Percentiles rank a stretch among this genome's conserved stretches.
These are phyloP conservation scores for Teratosphaeria epicoccoides DNA, from an alignment of 2,329 filamentous ascomycete species.

Conservation along the genomic window DNA sequence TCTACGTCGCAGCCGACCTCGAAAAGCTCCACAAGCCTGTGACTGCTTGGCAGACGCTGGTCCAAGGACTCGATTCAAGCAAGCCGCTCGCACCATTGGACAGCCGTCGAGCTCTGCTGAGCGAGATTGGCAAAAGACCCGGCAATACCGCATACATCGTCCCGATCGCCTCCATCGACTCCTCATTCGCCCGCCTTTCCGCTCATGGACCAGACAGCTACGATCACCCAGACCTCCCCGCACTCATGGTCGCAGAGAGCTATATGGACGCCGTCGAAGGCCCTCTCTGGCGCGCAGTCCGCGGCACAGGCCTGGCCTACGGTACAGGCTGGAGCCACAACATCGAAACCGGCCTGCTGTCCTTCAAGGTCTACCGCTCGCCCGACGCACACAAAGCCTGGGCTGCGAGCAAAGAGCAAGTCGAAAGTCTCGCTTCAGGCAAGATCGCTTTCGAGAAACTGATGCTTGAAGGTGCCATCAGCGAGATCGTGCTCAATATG, in stretches of 20 bases:
- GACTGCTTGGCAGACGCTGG: conserved; percentile 63
- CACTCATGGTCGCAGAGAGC: conserved; percentile 75
- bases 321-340: conserved; percentile 70
- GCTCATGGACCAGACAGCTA: conserved; percentile 65
- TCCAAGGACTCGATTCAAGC: conserved; percentile 40
- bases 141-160: conserved; percentile 70
- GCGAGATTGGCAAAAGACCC: conserved; percentile 60
- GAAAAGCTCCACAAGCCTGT: conserved; percentile 64
- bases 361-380: conserved; percentile 80
- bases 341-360: conserved; percentile 66
- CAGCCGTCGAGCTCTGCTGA: conserved; percentile 60
- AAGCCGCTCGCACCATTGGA: conserved; percentile 59
- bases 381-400: conserved; percentile 85
- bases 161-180: conserved; percentile 86
- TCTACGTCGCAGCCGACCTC: conserved; percentile 74
- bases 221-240: conserved; percentile 65
- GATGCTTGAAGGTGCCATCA: conserved; percentile 81
- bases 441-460: conserved; percentile 63
- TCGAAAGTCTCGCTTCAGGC: conserved; percentile 64
- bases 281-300: conserved; percentile 85
- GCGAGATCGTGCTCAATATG: conserved; percentile 73
- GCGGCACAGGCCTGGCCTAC: conserved; percentile 88
- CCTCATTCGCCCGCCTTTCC: conserved; percentile 73
- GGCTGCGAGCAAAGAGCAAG: conserved; percentile 60
- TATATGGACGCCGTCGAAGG: conserved; percentile 92